Evolutionary conservation across 169 alveolate species (phyloP).

Genomic region (Besnoitia besnoiti): DNA sequence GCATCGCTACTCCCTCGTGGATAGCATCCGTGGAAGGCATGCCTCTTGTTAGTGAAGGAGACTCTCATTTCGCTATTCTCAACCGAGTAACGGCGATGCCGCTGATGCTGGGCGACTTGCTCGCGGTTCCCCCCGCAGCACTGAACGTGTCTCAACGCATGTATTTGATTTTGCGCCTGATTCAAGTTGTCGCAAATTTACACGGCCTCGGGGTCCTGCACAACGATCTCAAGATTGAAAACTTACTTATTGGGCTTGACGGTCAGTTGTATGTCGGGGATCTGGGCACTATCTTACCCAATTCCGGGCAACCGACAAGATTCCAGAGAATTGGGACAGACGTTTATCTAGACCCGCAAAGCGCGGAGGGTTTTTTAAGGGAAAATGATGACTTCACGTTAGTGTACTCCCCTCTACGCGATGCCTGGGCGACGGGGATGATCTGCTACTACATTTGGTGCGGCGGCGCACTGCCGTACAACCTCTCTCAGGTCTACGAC

Average conservation of each 20-base stretch:
- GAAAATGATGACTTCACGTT: not conserved
- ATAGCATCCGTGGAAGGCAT: not conserved
- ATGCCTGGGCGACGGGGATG: constrained; percentile 30
- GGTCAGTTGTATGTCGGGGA: constrained; percentile 22
- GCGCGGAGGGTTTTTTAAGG: constrained; percentile 7
- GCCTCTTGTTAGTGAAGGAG: constrained; percentile 12
- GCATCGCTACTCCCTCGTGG: constrained; percentile 23
- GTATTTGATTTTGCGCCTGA: not conserved
- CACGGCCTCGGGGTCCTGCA: constrained; percentile 12
- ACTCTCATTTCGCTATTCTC: not conserved
- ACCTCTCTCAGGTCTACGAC: not conserved
- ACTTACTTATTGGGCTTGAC: not conserved
- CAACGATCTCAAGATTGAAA: constrained; percentile 30
- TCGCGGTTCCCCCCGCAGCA: constrained; percentile 1
- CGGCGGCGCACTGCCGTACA: constrained; percentile 29
- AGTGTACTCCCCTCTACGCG: constrained; percentile 13
- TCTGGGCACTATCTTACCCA: not conserved
- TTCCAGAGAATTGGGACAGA: constrained; percentile 37
- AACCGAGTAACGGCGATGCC: constrained; percentile 28
- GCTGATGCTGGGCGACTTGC: constrained; percentile 37
- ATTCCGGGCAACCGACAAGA: not conserved
- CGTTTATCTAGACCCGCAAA: constrained; percentile 17
- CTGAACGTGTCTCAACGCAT: not conserved
- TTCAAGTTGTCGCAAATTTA: constrained; percentile 21
- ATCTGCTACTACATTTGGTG: constrained; percentile 37